phyloP scores from a whole-genome alignment of 768 basidiomycete species.

The Suillus ampliporus region DNA sequence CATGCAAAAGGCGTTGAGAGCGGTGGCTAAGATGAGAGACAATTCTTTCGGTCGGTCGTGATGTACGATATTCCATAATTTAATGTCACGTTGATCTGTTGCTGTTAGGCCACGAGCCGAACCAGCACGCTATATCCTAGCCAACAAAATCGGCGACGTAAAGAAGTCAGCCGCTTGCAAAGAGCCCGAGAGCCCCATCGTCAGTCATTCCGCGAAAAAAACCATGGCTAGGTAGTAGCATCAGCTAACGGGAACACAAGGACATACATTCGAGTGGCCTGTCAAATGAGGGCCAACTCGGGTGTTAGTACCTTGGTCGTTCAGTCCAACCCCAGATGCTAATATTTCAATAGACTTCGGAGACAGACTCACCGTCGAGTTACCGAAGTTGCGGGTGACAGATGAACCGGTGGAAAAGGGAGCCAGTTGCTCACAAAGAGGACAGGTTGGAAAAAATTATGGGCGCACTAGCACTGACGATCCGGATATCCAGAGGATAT shows the following conservation, averaged over 20 bases:
- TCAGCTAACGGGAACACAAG: too few relatives aligned
- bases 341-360: background rate
- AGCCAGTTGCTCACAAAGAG: background rate
- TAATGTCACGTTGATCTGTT: background rate
- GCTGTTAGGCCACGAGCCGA: background rate
- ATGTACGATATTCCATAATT: background rate
- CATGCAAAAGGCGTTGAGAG: constrained; percentile 35
- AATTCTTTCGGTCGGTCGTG: constrained; percentile 21
- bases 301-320: background rate
- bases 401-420: background rate
- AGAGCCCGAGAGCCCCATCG: too few relatives aligned
- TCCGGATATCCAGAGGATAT: background rate
- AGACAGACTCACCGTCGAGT: background rate
- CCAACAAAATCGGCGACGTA: too few relatives aligned
- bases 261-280: background rate
- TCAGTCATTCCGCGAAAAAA: too few relatives aligned
- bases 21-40: constrained; percentile 36
- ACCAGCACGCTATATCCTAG: too few relatives aligned
- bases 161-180: too few relatives aligned
- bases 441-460: background rate
- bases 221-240: too few relatives aligned
- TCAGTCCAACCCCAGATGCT: background rate
- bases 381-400: background rate
- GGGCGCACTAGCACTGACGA: background rate
- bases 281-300: background rate